Evolutionary conservation across 352 stramenopile genomes (phyloP), one percentile per base, ranked within the genome.

Genomic region (Phytophthora pistaciae): DNA sequence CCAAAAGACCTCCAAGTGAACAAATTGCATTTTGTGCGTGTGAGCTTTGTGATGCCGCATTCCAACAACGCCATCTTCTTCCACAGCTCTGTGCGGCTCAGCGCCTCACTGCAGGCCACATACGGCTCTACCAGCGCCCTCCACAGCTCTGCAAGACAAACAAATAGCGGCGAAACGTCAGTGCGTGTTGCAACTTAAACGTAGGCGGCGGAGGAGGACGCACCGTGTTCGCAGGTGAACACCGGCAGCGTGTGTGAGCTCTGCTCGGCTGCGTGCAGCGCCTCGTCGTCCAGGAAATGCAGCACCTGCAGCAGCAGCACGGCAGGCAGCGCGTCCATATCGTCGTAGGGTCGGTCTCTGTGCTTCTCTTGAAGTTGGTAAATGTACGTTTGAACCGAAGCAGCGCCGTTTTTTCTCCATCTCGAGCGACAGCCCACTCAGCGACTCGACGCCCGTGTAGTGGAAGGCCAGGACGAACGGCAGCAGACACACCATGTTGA

Each of bases 401-500:
- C 57, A 56, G 56, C 31, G 36, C 10, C 29, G 16, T 59, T 60
- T 54, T n/a, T 46, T 56, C 11, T 57, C 25, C 20, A 98, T 94
- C 52, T 96, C 79, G 27, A 83, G 48, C 20, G 78, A 84, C 16
- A 95, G 67, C 13, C 78, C 75, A 42, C 75, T 66, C 6, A 96
- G 82, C 6, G 82, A 90, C 68, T 93, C 84, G 52, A 92, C 72
- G 54, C 69, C 72, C 5, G 85, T 87, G 56, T 70, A 82, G 74
- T 95, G 82, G 64, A 92, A 83, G 21, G 75, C 16, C 21, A 91
- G 7, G 7, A 96, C 80, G 21, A 94, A 78, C 23, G 89, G 82
- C 44, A 89, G 42, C 49, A 99, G 76, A 18, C 84, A 62, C 1
- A 98, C 63, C 68, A 92, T 91, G 78, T 98, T 98, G 69, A 97